These are phyloP conservation scores for Hymenoscyphus scutula DNA, from an alignment of 2,329 filamentous ascomycete species.

Conservation along the genomic window DNA sequence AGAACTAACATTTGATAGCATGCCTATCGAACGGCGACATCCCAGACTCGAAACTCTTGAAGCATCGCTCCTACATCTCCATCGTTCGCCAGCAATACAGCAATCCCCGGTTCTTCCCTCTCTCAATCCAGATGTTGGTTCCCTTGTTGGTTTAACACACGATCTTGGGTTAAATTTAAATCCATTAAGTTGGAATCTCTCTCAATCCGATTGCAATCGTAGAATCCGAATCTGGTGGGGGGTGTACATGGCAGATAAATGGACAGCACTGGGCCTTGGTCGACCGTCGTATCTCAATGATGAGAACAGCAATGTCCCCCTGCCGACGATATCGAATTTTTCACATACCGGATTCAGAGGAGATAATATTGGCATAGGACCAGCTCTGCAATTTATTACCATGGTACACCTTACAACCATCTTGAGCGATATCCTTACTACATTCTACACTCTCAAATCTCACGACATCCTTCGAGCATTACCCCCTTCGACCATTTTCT, in stretches of 20 bases:
- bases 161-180: slow-evolving; percentile 34
- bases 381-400: slow-evolving; percentile 44
- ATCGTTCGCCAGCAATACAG: slow-evolving; percentile 21
- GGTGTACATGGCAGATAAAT: slow-evolving; percentile 63
- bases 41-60: slow-evolving; percentile 30
- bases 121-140: slow-evolving; percentile 19
- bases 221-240: slow-evolving; percentile 62
- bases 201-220: slow-evolving; percentile 30
- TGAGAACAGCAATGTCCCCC: slow-evolving; percentile 34
- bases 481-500: slow-evolving; percentile 21
- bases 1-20: slow-evolving; percentile 14
- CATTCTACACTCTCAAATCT: slow-evolving; percentile 44
- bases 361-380: slow-evolving; percentile 25
- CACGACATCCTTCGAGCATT: slow-evolving; percentile 23
- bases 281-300: slow-evolving; percentile 46
- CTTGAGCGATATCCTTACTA: slow-evolving; percentile 49
- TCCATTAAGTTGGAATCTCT: slow-evolving; percentile 31
- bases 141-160: slow-evolving; percentile 29
- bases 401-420: slow-evolving; percentile 50
- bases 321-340: slow-evolving; percentile 46
- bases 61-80: slow-evolving; percentile 26
- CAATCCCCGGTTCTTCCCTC: slow-evolving; percentile 19
- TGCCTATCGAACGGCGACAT: slow-evolving; percentile 29
- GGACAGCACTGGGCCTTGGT: slow-evolving; percentile 56
- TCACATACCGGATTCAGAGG: slow-evolving; percentile 32